Percentiles rank a stretch among this genome's conserved stretches.
Evolutionary conservation across 805 yeast species (phyloP).

Genomic region (Starmerella vitae): DNA sequence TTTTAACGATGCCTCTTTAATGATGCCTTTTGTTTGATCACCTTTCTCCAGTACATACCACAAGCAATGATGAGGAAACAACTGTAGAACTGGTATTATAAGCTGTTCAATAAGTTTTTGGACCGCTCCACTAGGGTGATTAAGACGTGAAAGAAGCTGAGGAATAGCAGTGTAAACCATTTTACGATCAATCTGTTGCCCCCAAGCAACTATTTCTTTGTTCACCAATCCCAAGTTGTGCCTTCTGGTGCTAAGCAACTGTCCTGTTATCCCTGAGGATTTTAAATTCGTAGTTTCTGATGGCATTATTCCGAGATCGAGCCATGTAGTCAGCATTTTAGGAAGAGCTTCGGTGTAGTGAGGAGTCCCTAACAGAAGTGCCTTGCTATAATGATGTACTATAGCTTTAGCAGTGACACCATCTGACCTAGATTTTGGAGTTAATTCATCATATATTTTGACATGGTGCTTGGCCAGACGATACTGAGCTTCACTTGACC

Average conservation of each 20-base stretch:
- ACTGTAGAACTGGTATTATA: constrained; percentile 40
- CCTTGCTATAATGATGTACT: constrained; percentile 42
- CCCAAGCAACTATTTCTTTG: constrained; percentile 13
- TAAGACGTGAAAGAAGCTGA: constrained; percentile 60
- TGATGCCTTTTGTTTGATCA: neutral
- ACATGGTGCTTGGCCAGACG: constrained; percentile 67
- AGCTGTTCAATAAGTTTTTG: constrained; percentile 44
- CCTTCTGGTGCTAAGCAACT: constrained; percentile 7
- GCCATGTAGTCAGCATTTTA: constrained; percentile 54
- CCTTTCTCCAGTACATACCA: constrained; percentile 58
- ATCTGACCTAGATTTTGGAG: constrained; percentile 19
- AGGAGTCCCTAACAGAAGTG: constrained; percentile 48
- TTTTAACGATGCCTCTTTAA: constrained; percentile 7
- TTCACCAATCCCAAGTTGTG: constrained; percentile 7
- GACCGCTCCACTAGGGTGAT: constrained; percentile 49
- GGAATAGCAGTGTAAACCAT: constrained; percentile 69
- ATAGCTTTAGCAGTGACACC: constrained; percentile 42
- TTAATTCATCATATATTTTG: constrained; percentile 45
- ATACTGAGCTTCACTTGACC: constrained; percentile 71
- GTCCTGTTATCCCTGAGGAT: neutral
- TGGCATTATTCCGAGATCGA: constrained; percentile 44
- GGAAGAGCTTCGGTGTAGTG: constrained; percentile 77
- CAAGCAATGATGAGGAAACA: constrained; percentile 71
- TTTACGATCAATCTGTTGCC: constrained; percentile 6
- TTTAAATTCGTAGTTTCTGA: too few relatives aligned